Evolutionary conservation across 2,329 filamentous ascomycete species (phyloP), one percentile per base, ranked within the genome.

Genomic region (Fusarium sp.): DNA sequence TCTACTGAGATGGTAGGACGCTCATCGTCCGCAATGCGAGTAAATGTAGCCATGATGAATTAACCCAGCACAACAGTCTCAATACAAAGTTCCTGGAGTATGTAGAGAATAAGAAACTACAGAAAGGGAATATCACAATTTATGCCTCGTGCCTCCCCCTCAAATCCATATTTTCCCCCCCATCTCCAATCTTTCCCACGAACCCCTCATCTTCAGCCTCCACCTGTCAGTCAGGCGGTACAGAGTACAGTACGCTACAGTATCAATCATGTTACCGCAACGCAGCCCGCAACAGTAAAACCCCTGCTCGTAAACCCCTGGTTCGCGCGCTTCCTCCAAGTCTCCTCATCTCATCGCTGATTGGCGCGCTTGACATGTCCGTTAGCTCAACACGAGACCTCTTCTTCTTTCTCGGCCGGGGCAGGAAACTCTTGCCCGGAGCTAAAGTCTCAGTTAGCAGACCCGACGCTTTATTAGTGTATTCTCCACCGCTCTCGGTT

Each of bases 41-140:
- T 93, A 74, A 92, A 93, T 45, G 88, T 91, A 11, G 91, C 88
- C 91, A 93, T 93, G 51, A n/a, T 36, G 36, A 24, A 4, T 26
- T 23, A 12, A 28, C 34, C 14, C 26, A 24, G 12, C 26, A 17
- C 10, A 24, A 20, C 20, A 23, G 3, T 24, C 20, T 19, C n/a
- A n/a, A n/a, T n/a, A n/a, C n/a, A n/a, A n/a, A n/a, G n/a, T n/a
- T n/a, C n/a, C n/a, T n/a, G n/a, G n/a, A n/a, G n/a, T n/a, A n/a
- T 43, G 36, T 14, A 44, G 12, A 51, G 44, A 53, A 34, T 15
- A 6, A 11, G 11, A 26, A 30, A 19, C 21, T 11, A 28, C 10
- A 28, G 26, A 28, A 28, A 28, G 26, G 26, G 26, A 28, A 12
- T 28, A 28, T 28, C 26, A 47, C 50, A 53, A 53, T 53, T 53